These are phyloP conservation scores for Trichoderma sp. DNA, from an alignment of 2,329 filamentous ascomycete genomes.

Conservation along the genomic window DNA sequence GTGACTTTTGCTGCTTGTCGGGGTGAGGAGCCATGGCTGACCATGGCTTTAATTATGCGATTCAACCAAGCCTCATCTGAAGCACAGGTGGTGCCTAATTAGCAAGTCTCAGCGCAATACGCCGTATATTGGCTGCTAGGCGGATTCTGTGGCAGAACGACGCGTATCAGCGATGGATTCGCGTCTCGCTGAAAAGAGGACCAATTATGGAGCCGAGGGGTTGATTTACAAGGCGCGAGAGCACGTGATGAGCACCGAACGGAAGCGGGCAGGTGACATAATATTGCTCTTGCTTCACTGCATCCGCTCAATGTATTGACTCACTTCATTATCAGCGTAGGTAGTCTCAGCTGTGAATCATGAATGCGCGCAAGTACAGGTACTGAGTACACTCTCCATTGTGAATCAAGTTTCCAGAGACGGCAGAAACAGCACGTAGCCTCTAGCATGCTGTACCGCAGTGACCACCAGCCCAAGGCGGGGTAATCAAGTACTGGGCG, in stretches of 20 bases:
- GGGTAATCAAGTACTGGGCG: neutral
- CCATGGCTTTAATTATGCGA: slow-evolving; percentile 17
- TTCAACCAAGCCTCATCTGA: neutral
- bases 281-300: neutral
- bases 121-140: neutral
- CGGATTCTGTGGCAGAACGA: neutral
- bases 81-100: neutral
- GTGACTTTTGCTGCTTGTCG: slow-evolving; percentile 10
- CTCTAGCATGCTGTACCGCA: slow-evolving; percentile 8
- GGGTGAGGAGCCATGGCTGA: slow-evolving; percentile 14
- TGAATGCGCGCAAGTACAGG: neutral
- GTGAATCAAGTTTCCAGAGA: neutral
- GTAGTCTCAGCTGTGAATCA: neutral
- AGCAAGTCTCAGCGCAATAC: neutral
- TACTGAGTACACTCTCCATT: neutral
- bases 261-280: neutral
- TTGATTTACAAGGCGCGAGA: slow-evolving; percentile 9
- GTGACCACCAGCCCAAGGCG: neutral
- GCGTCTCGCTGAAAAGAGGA: slow-evolving; percentile 1
- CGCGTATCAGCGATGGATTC: slow-evolving; percentile 12
- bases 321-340: no score
- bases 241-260: neutral
- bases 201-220: neutral
- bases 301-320: no score
- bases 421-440: neutral